These are phyloP conservation scores for Diaporthe longicolla DNA, from an alignment of 2,329 filamentous ascomycete species.

Conservation along the genomic window DNA sequence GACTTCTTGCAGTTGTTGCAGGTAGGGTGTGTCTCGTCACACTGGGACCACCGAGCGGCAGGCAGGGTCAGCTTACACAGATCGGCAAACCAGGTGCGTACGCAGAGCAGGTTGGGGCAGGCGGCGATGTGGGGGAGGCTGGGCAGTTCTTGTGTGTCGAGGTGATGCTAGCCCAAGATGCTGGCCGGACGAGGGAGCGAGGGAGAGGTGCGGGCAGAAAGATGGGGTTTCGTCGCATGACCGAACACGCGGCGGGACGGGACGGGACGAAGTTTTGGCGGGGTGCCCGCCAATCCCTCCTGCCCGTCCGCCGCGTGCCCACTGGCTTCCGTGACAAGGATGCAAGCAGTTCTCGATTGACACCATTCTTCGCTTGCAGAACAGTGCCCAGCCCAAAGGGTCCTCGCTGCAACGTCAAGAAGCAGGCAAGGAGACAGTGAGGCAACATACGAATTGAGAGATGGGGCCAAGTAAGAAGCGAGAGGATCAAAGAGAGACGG, in stretches of 20 bases:
- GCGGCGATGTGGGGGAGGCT: neutral
- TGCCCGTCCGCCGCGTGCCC: conserved; percentile 6
- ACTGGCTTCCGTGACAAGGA: conserved; percentile 19
- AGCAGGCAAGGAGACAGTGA: neutral
- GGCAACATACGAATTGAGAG: neutral
- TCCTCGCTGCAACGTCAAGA: neutral
- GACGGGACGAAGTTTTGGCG: conserved; percentile 38
- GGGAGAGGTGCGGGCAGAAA: neutral
- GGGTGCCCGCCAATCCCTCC: neutral
- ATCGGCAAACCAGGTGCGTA: neutral
- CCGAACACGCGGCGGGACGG: conserved; percentile 32
- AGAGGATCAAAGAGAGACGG: neutral
- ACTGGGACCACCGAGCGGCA: conserved; percentile 66
- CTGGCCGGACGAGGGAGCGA: neutral
- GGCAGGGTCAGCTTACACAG: conserved; percentile 23
- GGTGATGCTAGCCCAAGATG: neutral
- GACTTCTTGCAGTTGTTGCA: conserved; percentile 93
- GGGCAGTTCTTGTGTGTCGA: neutral
- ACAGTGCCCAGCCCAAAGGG: too few relatives aligned
- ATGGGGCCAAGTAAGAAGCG: neutral
- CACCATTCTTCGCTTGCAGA: conserved; percentile 14
- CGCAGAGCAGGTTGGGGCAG: too few relatives aligned
- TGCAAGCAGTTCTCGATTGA: neutral
- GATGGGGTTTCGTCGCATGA: conserved; percentile 15
- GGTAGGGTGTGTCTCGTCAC: conserved; percentile 93